Percentiles rank a stretch among this genome's conserved stretches.
Evolutionary conservation across 2,329 filamentous ascomycete genomes (phyloP).

Genomic region (Fusarium anguioides): DNA sequence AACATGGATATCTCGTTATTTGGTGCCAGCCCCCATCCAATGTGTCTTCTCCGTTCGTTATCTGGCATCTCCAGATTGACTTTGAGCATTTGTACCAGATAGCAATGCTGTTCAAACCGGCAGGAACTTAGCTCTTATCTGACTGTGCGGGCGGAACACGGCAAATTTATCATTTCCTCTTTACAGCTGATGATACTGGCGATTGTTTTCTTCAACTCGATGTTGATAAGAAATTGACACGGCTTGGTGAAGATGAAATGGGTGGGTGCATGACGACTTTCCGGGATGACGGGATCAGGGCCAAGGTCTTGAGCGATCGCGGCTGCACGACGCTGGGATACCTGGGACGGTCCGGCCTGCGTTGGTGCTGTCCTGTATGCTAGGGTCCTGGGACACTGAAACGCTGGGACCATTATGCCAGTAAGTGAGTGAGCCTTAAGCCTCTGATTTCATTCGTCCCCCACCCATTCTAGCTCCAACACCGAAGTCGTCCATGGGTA

Average conservation of each 20-base stretch:
- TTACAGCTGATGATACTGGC: no score
- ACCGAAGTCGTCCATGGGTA: slow-evolving; percentile 7
- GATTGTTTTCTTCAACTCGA: not conserved
- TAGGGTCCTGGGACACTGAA: slow-evolving; percentile 25
- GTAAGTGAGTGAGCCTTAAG: slow-evolving; percentile 5
- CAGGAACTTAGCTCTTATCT: not conserved
- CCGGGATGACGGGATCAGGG: slow-evolving; percentile 18
- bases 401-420: slow-evolving; percentile 24
- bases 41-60: not conserved
- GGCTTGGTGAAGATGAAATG: not conserved
- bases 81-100: not conserved
- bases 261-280: slow-evolving; percentile 25
- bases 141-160: no score
- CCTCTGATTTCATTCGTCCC: slow-evolving; percentile 12
- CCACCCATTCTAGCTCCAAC: slow-evolving; percentile 16
- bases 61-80: not conserved
- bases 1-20: not conserved
- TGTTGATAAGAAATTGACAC: not conserved
- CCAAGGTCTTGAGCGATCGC: slow-evolving; percentile 21
- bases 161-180: no score
- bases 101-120: not conserved
- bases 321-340: slow-evolving; percentile 25
- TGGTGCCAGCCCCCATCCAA: not conserved
- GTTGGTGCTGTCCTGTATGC: slow-evolving; percentile 9
- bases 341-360: slow-evolving; percentile 43